Conservation (phyloP, 371 early-diverging fungal genomes). For the Actinomucor elegans region DNA sequence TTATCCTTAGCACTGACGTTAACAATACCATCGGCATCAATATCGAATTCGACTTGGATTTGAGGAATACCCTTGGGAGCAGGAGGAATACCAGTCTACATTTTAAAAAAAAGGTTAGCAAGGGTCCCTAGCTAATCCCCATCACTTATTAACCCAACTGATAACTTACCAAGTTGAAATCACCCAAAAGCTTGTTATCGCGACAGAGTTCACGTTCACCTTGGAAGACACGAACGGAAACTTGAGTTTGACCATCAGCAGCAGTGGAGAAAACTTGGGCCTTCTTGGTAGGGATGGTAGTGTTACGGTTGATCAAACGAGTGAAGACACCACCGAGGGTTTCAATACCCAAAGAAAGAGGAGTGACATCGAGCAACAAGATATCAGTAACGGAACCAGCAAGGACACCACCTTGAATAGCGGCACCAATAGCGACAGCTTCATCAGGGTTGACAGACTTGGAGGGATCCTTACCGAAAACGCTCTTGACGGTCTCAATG, state of each 20-base stretch:
- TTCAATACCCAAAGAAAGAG: conserved; percentile 98
- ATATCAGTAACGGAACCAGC: conserved; percentile 95
- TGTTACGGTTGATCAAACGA: conserved; percentile 97
- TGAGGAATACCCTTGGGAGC: conserved; percentile 94
- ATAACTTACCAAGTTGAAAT: conserved; percentile 98
- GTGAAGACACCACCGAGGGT: conserved; percentile 98
- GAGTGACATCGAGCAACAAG: conserved; percentile 97
- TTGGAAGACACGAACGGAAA: conserved; percentile 98
- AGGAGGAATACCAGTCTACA: conserved; percentile 80
- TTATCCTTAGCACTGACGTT: conserved; percentile 98
- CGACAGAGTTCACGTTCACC: conserved; percentile 97
- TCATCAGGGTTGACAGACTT: conserved; percentile 99
- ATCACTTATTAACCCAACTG: too few relatives aligned
- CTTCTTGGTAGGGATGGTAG: conserved; percentile 99
- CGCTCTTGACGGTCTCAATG: conserved; percentile 85
- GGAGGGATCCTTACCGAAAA: conserved; percentile 92
- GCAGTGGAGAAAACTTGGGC: conserved; percentile 99
- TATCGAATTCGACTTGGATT: conserved; percentile 97
- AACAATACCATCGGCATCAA: conserved; percentile 99
- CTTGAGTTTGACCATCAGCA: conserved; percentile 98
- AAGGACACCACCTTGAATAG: conserved; percentile 98
- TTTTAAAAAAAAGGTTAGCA: too few relatives aligned
- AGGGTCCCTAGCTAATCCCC: too few relatives aligned
- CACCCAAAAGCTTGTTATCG: conserved; percentile 98
- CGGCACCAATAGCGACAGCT: conserved; percentile 99